Evolutionary conservation across 345 rosid species (phyloP).

Genomic region (Gossypium ekmanianum): DNA sequence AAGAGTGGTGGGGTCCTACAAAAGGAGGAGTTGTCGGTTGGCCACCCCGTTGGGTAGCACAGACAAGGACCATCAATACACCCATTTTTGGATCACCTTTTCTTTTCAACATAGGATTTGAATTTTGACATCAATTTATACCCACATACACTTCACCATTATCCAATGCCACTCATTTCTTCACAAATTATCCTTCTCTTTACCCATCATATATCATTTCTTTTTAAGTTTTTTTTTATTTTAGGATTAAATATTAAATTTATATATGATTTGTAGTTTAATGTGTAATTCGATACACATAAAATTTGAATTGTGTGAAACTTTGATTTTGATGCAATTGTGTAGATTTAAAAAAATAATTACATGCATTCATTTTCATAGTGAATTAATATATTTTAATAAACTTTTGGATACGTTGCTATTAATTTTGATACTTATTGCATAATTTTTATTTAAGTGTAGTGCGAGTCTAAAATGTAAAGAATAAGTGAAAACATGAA

Average conservation of each 20-base stretch:
- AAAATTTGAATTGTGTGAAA: too few species aligned
- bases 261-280: too few species aligned
- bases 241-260: slow-evolving; percentile 12
- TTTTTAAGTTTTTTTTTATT: too few species aligned
- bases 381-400: neutral
- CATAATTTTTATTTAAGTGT: slow-evolving; percentile 24
- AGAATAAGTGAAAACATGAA: too few species aligned
- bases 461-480: too few species aligned
- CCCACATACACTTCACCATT: slow-evolving; percentile 21
- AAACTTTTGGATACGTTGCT: slow-evolving; percentile 16
- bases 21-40: slow-evolving; percentile 53
- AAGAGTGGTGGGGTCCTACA: slow-evolving; percentile 25
- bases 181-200: slow-evolving; percentile 11
- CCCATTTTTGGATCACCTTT: slow-evolving; percentile 24
- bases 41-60: slow-evolving; percentile 70
- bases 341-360: too few species aligned
- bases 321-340: too few species aligned
- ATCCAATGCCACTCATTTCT: slow-evolving; percentile 11
- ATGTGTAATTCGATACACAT: too few species aligned
- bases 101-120: slow-evolving; percentile 17
- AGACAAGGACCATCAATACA: slow-evolving; percentile 35
- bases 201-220: slow-evolving; percentile 11
- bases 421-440: slow-evolving; percentile 37
- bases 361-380: too few species aligned
- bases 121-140: slow-evolving; percentile 46